phyloP scores from a whole-genome alignment of 139 green algal species.

The Chlorella sp. region DNA sequence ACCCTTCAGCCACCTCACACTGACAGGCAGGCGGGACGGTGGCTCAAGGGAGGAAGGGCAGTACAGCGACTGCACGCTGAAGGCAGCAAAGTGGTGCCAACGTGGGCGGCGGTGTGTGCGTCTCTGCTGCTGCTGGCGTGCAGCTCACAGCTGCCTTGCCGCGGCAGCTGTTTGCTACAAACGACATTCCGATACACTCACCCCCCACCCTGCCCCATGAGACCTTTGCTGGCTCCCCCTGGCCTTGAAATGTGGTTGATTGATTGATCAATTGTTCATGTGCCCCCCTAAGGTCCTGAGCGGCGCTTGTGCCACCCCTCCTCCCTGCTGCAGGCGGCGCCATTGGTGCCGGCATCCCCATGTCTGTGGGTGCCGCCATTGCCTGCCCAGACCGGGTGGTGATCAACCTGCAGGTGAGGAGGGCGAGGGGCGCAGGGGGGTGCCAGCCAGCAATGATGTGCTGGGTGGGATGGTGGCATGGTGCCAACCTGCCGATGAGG shows the following conservation, averaged over 20 bases:
- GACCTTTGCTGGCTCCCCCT: no score
- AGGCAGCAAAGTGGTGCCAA: background rate
- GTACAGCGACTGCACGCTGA: background rate
- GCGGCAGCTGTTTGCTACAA: no score
- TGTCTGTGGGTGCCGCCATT: slow-evolving; percentile 82
- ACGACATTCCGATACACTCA: no score
- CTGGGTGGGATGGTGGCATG: no score
- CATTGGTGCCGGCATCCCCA: slow-evolving; percentile 82
- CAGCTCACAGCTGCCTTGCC: background rate
- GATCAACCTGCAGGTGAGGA: slow-evolving; percentile 80
- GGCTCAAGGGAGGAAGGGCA: no score
- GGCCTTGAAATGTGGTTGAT: no score
- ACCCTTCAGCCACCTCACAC: slow-evolving; percentile 79
- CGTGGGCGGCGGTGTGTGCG: background rate
- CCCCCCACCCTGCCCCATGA: no score
- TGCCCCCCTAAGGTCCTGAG: no score
- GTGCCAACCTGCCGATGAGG: no score
- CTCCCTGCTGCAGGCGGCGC: slow-evolving; percentile 68
- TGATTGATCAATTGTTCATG: background rate
- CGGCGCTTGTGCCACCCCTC: background rate
- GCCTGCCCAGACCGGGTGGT: slow-evolving; percentile 75
- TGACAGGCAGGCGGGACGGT: slow-evolving; percentile 60
- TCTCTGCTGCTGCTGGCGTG: background rate
- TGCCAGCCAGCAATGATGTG: no score
- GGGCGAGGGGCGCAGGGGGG: no score